phyloP scores from a whole-genome alignment of 257 asterid species.

The Eucommia ulmoides region DNA sequence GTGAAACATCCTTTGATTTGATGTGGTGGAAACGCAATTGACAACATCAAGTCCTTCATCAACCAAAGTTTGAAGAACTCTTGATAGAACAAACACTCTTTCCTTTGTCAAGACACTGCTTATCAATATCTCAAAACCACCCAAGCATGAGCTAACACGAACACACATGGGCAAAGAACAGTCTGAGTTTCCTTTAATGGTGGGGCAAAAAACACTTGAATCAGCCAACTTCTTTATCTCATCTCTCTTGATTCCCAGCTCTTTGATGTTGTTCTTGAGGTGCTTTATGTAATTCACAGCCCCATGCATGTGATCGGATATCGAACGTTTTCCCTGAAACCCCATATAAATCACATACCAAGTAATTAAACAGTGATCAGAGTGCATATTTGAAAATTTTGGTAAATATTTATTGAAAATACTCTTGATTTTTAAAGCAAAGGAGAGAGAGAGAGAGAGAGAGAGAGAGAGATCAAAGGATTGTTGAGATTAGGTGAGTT shows the following conservation, averaged over 20 bases:
- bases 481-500: too few species aligned
- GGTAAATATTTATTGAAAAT: too few species aligned
- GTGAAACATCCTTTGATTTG: slow-evolving; percentile 13
- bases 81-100: slow-evolving; percentile 18
- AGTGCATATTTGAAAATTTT: too few species aligned
- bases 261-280: slow-evolving; percentile 11
- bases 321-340: slow-evolving; percentile 22
- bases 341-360: too few species aligned
- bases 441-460: too few species aligned
- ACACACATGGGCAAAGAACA: slow-evolving; percentile 1
- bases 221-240: background rate
- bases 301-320: slow-evolving; percentile 18
- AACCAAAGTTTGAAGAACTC: slow-evolving; percentile 17
- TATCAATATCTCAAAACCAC: slow-evolving; percentile 22
- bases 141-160: slow-evolving; percentile 4
- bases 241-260: slow-evolving; percentile 11
- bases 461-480: too few species aligned
- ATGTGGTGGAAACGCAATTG: slow-evolving; percentile 14
- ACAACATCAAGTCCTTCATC: slow-evolving; percentile 11
- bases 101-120: background rate
- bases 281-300: slow-evolving; percentile 22
- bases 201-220: background rate
- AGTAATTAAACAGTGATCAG: too few species aligned
- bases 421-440: too few species aligned
- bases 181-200: background rate